These are phyloP conservation scores for Penicillium verhagenii DNA, from an alignment of 495 filamentous ascomycete species.

Conservation along the genomic window DNA sequence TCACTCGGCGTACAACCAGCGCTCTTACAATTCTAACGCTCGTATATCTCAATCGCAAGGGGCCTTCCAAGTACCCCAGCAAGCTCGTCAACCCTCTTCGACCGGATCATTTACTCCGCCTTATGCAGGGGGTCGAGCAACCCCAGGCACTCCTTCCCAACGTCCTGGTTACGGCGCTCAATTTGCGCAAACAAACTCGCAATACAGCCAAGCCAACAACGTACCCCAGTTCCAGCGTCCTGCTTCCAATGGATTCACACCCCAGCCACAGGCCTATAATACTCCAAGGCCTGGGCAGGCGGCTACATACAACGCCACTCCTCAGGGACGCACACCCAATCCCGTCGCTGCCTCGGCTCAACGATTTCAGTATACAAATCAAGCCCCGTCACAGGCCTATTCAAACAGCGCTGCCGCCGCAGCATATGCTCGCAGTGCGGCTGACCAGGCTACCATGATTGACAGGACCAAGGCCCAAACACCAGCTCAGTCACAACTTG, in stretches of 20 bases:
- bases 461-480: constrained; percentile 35
- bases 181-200: constrained; percentile 37
- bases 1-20: constrained; percentile 36
- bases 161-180: constrained; percentile 36
- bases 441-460: constrained; percentile 46
- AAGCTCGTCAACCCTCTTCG: constrained; percentile 41
- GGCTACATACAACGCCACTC: constrained; percentile 33
- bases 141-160: constrained; percentile 46
- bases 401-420: constrained; percentile 41
- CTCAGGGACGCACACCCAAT: constrained; percentile 31
- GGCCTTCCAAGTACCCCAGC: constrained; percentile 40
- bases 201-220: constrained; percentile 38
- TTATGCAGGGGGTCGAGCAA: constrained; percentile 36
- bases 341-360: constrained; percentile 29
- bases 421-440: constrained; percentile 43
- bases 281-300: constrained; percentile 42
- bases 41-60: constrained; percentile 31
- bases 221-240: constrained; percentile 41
- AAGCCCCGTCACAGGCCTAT: constrained; percentile 36
- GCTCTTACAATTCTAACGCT: constrained; percentile 31
- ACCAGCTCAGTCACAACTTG: constrained; percentile 41
- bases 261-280: constrained; percentile 42
- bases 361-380: constrained; percentile 13
- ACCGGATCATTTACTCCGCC: constrained; percentile 34
- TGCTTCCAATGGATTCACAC: constrained; percentile 42